Conservation (phyloP, 2,329 filamentous ascomycete genomes). For the Chrysoporthe austroafricana region DNA sequence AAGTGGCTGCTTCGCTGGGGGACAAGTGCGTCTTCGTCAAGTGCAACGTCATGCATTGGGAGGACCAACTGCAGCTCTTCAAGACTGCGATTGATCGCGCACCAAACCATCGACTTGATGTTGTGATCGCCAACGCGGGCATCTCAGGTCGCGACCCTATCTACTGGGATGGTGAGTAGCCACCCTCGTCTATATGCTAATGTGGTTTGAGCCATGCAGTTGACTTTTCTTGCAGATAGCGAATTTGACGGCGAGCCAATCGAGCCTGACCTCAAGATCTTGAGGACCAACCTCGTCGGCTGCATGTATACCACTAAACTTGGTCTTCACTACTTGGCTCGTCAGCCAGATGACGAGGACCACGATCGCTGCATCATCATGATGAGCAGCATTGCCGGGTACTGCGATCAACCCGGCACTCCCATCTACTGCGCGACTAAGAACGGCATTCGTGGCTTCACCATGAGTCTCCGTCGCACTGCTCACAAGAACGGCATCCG, state of each 20-base stretch:
- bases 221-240: neutral
- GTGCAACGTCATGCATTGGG: slow-evolving; percentile 38
- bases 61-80: slow-evolving; percentile 38
- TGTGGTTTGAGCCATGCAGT: neutral
- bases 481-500: slow-evolving; percentile 39
- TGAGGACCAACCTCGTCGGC: slow-evolving; percentile 39
- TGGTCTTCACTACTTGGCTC: slow-evolving; percentile 41
- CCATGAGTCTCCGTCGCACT: slow-evolving; percentile 40
- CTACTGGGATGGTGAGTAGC: slow-evolving; percentile 26
- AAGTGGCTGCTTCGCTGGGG: neutral
- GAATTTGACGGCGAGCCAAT: slow-evolving; percentile 29
- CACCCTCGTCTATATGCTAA: neutral
- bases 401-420: slow-evolving; percentile 38
- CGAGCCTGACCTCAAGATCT: slow-evolving; percentile 35
- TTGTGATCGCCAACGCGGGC: slow-evolving; percentile 41
- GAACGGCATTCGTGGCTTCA: slow-evolving; percentile 43
- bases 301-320: slow-evolving; percentile 37
- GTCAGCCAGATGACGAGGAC: slow-evolving; percentile 35
- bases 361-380: slow-evolving; percentile 38
- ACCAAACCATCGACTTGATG: slow-evolving; percentile 35
- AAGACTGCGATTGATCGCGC: slow-evolving; percentile 34
- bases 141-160: slow-evolving; percentile 37
- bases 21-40: slow-evolving; percentile 32
- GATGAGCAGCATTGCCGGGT: slow-evolving; percentile 41
- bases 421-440: slow-evolving; percentile 43